phyloP scores from a whole-genome alignment of 768 basidiomycete species.

The Pisolithus albus region DNA sequence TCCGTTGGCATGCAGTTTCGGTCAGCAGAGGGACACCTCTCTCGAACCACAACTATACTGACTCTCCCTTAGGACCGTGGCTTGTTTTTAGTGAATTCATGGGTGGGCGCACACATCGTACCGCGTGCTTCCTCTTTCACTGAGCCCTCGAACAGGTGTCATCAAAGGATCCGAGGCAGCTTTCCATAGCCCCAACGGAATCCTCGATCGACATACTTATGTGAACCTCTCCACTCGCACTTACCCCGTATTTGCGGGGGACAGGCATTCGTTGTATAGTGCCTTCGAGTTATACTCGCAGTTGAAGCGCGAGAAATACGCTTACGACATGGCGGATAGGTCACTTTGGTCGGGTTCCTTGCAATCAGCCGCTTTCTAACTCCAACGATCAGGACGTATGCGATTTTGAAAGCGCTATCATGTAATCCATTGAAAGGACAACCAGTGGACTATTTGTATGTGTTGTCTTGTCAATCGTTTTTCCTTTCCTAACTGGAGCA shows the following conservation, averaged over 20 bases:
- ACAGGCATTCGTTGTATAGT: slow-evolving; percentile 42
- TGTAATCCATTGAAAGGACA: slow-evolving; percentile 29
- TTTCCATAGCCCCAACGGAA: slow-evolving; percentile 26
- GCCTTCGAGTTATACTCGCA: slow-evolving; percentile 48
- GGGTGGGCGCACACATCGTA: slow-evolving; percentile 32
- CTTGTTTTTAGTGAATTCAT: slow-evolving; percentile 62
- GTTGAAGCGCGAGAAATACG: slow-evolving; percentile 34
- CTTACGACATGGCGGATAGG: slow-evolving; percentile 59
- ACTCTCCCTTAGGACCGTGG: slow-evolving; percentile 42
- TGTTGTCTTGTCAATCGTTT: neutral
- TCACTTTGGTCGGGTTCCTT: slow-evolving; percentile 10
- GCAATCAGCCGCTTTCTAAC: neutral
- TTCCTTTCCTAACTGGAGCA: neutral
- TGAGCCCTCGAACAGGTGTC: slow-evolving; percentile 33
- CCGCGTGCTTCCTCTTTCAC: neutral
- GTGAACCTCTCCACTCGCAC: slow-evolving; percentile 41
- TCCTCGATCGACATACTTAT: slow-evolving; percentile 42
- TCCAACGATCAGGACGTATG: slow-evolving; percentile 38
- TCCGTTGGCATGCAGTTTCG: too few species aligned
- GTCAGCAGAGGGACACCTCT: too few species aligned
- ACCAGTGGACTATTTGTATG: slow-evolving; percentile 52
- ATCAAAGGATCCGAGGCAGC: slow-evolving; percentile 62
- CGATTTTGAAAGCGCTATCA: slow-evolving; percentile 34
- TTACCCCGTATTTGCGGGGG: slow-evolving; percentile 48
- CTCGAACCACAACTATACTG: neutral